phyloP scores from a whole-genome alignment of 208 protist species.

The Trypanosoma vivax region DNA sequence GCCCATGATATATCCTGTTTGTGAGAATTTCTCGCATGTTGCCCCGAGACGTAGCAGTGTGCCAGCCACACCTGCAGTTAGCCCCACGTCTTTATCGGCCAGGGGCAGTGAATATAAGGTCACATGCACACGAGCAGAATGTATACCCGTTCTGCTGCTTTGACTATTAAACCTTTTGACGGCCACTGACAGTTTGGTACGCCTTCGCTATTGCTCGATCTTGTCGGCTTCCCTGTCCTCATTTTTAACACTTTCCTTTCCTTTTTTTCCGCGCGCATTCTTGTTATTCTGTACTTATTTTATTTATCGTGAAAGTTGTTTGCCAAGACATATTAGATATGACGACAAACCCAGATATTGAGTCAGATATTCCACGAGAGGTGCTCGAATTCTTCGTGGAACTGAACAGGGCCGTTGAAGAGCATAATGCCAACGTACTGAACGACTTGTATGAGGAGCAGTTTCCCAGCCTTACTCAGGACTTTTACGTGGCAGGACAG shows the following conservation, averaged over 20 bases:
- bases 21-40: no score
- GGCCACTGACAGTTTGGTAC: no score
- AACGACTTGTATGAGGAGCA: slow-evolving; percentile 76
- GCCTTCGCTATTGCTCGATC: no score
- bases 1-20: no score
- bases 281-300: slow-evolving; percentile 16
- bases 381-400: slow-evolving; percentile 69
- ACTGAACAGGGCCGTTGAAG: slow-evolving; percentile 70
- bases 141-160: no score
- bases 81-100: no score
- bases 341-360: slow-evolving; percentile 86
- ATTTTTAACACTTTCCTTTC: not conserved
- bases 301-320: not conserved
- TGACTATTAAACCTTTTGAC: no score
- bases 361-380: slow-evolving; percentile 80
- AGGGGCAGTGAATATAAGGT: no score
- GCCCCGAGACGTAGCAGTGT: no score
- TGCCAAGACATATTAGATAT: slow-evolving; percentile 22
- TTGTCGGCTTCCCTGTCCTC: not conserved
- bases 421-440: slow-evolving; percentile 48
- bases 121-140: no score
- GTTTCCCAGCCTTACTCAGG: slow-evolving; percentile 68
- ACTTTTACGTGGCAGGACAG: slow-evolving; percentile 60
- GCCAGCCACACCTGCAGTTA: no score
- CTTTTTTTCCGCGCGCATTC: not conserved